Evolutionary conservation across 164 flowering plant species (phyloP), one percentile per base, ranked within the genome.

Genomic region (Malania oleifera): DNA sequence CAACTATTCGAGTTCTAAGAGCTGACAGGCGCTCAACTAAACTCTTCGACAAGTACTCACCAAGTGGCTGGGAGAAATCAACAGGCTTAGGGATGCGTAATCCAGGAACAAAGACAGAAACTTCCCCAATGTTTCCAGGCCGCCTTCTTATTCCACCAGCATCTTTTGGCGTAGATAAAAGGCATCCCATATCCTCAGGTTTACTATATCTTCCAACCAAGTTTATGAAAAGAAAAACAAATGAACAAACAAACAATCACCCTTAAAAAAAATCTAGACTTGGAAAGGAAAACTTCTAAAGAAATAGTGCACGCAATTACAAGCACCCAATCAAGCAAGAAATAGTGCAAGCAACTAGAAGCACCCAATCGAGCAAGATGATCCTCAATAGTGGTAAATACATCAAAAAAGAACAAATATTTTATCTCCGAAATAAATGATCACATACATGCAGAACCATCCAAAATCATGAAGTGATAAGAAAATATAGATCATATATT

Each of bases 101-200:
- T 25, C 92, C 92, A 38, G 96, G 96, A 23, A 89, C 86, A 72
- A 81, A 89, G 12, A 89, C 92, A 40, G 78, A 75, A 25, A 89
- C 66, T 35, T 89, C 92, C 49, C 92, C 92, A 52, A 89, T 80
- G 57, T 74, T 82, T 66, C 75, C 77, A 1, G 89, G 90, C 60
- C 72, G 67, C 52, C 78, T 81, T 57, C 90, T 80, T 56, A 71
- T 81, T 59, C 80, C 83, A 45, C 83, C 79, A 46, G 80, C 52
- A 72, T 85, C 86, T 41, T 72, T 75, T 22, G 84, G 79, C 19
- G 81, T 80, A 18, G 96, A 89, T 23, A 73, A 72, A 11, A 81
- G 56, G 73, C 96, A 89, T 70, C 92, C 96, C 96, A 89, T 89
- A 48, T 71, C 77, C 57, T 62, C 23, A 60, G 29, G 62, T 47